Evolutionary conservation across 495 filamentous ascomycete genomes (phyloP), one percentile per base, ranked within the genome.

Genomic region (Tuber microsphaerosporum): DNA sequence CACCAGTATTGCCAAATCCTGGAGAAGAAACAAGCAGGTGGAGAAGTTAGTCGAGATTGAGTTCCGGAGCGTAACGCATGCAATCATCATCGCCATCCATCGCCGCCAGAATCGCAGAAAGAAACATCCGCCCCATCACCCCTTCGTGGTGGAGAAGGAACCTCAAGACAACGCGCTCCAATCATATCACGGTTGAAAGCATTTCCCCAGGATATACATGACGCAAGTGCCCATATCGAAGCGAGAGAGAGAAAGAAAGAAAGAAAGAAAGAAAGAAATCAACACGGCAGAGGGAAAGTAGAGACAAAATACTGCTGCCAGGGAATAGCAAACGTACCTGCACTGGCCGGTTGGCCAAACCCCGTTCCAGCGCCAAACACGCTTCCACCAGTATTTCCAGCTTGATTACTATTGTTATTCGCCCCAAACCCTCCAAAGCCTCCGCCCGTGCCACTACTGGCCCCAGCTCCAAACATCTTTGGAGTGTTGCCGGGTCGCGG

Each of bases 301-400:
- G 79, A 75, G 20, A 72, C 78, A 81, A 83, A 83, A 72, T 78
- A 73, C 16, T 65, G n/a, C n/a, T n/a, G n/a, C 80, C 37, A 69
- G 72, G 44, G 41, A 68, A 74, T 61, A 75, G 80, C 71, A 39
- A 76, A 84, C 83, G 80, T 78, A 82, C 83, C 81, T 78, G 81
- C 56, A 44, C 70, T 70, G 16, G 81, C 68, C 69, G 80, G 45
- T 44, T 82, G 82, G 81, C 84, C 88, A 85, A 85, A 89, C 86
- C 85, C 87, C 86, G 86, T 86, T 82, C 87, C 86, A 81, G 85
- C 84, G 77, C 89, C 89, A 79, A 90, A 90, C 81, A 87, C 86
- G 80, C 86, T 83, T 69, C 71, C 76, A 71, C 39, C 51, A 37
- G 77, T 42, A 72, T 70, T 71, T 46, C 78, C 76, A n/a, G 76